Evolutionary conservation across 495 filamentous ascomycete genomes (phyloP).

Genomic region (Aspergillus diversus): DNA sequence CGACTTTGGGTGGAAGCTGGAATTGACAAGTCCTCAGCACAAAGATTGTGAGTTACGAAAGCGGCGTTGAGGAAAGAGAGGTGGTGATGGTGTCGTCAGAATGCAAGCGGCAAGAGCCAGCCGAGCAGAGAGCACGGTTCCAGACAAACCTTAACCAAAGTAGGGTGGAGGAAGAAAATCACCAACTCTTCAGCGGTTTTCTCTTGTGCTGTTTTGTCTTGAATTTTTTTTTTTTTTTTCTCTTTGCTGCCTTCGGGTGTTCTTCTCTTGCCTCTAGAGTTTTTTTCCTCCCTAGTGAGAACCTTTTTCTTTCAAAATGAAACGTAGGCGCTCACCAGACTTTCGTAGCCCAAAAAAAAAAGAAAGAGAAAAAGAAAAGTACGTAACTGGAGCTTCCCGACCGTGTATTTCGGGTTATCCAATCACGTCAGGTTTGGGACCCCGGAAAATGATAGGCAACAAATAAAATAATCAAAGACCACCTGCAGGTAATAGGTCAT

Average conservation of each 20-base stretch:
- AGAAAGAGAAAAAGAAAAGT: slow-evolving; percentile 3
- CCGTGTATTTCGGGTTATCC: slow-evolving; percentile 20
- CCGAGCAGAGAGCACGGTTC: slow-evolving; percentile 34
- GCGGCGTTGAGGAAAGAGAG: slow-evolving; percentile 21
- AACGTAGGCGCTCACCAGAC: slow-evolving; percentile 4
- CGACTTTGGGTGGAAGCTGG: slow-evolving; percentile 9
- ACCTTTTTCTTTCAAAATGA: slow-evolving; percentile 3
- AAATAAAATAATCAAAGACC: slow-evolving; percentile 13
- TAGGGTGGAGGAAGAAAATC: slow-evolving; percentile 17
- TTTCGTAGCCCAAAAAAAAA: slow-evolving; percentile 16
- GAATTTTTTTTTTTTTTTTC: slow-evolving; percentile 8
- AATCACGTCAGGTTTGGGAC: slow-evolving; percentile 7
- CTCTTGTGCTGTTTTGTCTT: slow-evolving; percentile 16
- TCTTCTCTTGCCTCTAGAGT: slow-evolving; percentile 5
- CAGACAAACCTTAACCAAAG: slow-evolving; percentile 45
- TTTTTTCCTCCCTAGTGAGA: slow-evolving; percentile 16
- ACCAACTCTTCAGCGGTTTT: slow-evolving; percentile 8
- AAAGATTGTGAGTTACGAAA: slow-evolving; percentile 20
- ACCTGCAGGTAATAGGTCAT: slow-evolving; percentile 6
- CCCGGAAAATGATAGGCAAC: slow-evolving; percentile 14
- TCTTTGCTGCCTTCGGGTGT: slow-evolving; percentile 3
- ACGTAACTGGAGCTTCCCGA: slow-evolving; percentile 16
- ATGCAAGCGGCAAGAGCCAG: slow-evolving; percentile 38
- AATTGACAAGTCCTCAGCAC: slow-evolving; percentile 3
- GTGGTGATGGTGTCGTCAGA: slow-evolving; percentile 39